Evolutionary conservation across 192 early-diverging fungal species (phyloP).

Genomic region (Chytriomyces confervae): DNA sequence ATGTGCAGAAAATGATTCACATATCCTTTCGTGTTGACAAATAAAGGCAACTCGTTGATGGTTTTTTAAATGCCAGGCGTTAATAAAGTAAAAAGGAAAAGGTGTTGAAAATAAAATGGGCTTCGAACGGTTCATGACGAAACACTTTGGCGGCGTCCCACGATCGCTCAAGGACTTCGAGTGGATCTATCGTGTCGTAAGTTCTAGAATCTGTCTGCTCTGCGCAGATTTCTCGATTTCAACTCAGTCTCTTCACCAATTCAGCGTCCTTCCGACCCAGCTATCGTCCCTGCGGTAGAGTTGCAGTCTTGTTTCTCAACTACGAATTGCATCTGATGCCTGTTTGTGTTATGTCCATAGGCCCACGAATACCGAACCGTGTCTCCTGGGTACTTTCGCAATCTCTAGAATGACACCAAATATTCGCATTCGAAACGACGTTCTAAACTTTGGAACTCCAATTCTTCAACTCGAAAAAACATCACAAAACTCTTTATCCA

Average conservation of each 20-base stretch:
- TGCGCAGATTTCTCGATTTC: background rate
- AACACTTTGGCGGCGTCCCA: constrained; percentile 51
- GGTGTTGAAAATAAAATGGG: constrained; percentile 3
- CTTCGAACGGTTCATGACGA: constrained; percentile 31
- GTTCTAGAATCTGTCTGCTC: background rate
- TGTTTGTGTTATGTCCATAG: constrained; percentile 13
- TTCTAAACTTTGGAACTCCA: background rate
- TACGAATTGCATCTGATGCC: background rate
- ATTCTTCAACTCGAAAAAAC: background rate
- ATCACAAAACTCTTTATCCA: too few species aligned
- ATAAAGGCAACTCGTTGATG: too few species aligned
- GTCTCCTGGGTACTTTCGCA: constrained; percentile 43
- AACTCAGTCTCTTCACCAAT: background rate
- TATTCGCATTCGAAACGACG: too few species aligned
- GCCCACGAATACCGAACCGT: constrained; percentile 54
- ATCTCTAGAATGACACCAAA: too few species aligned
- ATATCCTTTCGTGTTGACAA: too few species aligned
- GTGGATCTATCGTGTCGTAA: constrained; percentile 51
- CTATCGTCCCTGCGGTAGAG: constrained; percentile 38
- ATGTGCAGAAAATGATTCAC: background rate
- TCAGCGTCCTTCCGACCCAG: constrained; percentile 46
- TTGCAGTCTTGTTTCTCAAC: background rate
- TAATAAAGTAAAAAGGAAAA: constrained; percentile 4
- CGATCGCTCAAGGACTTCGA: constrained; percentile 49
- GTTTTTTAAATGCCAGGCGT: too few species aligned